Evolutionary conservation across 768 basidiomycete genomes (phyloP), one percentile per base, ranked within the genome.

Genomic region (Trametes meyenii): DNA sequence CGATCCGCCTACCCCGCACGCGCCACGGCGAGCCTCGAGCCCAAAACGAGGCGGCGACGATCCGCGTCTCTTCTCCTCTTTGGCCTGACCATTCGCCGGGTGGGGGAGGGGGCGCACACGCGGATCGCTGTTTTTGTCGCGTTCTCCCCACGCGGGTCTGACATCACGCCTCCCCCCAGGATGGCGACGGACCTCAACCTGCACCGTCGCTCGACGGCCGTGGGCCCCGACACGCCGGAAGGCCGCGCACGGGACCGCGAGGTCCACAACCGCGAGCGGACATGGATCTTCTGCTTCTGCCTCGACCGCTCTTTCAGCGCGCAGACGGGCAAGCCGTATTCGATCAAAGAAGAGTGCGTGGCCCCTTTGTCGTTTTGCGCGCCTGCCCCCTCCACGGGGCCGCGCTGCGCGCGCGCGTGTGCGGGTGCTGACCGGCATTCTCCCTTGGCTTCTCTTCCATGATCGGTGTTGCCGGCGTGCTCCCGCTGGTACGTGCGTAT

Each of bases 111-210:
- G 8, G 29, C 29, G 29, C 64, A 49, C 50, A 52, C 58, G 56
- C 50, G 11, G 42, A 54, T 39, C 54, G 53, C 55, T 42, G 23
- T 36, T 29, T 51, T 56, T 50, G 55, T 50, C 50, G 17, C 35
- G 3, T 33, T 52, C 19, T 52, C 52, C 45, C 45, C 64, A 55
- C 58, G 45, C 45, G 54, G 44, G 55, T 55, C 59, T 66, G 57
- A 62, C 57, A 65, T 63, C 60, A 40, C 52, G 29, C 21, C 26
- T 33, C 11, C 52, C 11, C 33, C 23, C 59, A 93, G 96, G 55
- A 95, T 97, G 91, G 97, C 90, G 11, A 96, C 92, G 14, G 97
- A 99, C 75, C 78, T 99, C 36, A 98, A 98, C 72, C 75, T 99
- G 57, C 96, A 98, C 71, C 87, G 96, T 56, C 96, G 96, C 72